Conservation (phyloP, 768 basidiomycete species). For the Termitomyces sp. region DNA sequence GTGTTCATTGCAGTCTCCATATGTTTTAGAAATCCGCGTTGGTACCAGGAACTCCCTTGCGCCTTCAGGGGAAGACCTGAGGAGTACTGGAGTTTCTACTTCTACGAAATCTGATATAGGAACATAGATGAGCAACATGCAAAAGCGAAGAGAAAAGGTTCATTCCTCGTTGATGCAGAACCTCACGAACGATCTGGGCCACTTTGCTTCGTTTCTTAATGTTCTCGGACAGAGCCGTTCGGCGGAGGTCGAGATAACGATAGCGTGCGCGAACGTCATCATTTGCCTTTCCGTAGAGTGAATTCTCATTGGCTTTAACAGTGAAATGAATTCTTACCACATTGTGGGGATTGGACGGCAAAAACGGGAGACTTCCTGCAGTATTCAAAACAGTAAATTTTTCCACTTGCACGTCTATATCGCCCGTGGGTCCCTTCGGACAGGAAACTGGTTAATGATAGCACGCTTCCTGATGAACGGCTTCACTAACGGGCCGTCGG, state of each 20-base stretch:
- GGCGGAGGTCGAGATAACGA: slow-evolving; percentile 86
- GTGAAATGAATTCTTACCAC: slow-evolving; percentile 46
- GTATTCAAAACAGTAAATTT: slow-evolving; percentile 75
- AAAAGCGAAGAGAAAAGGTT: slow-evolving; percentile 6
- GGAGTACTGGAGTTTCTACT: slow-evolving; percentile 88
- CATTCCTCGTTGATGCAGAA: slow-evolving; percentile 69
- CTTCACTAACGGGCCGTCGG: slow-evolving; percentile 49
- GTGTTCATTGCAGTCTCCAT: slow-evolving; percentile 13
- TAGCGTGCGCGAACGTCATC: slow-evolving; percentile 83
- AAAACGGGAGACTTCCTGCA: slow-evolving; percentile 76
- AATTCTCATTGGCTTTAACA: neutral
- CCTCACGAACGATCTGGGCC: slow-evolving; percentile 69
- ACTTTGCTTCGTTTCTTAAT: slow-evolving; percentile 78
- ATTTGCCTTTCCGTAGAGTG: slow-evolving; percentile 51
- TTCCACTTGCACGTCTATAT: slow-evolving; percentile 77
- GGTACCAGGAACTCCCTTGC: slow-evolving; percentile 93
- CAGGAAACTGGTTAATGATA: slow-evolving; percentile 9
- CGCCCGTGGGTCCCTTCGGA: slow-evolving; percentile 56
- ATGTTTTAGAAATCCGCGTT: slow-evolving; percentile 44
- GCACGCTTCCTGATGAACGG: slow-evolving; percentile 13
- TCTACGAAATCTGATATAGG: slow-evolving; percentile 74
- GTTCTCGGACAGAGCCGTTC: slow-evolving; percentile 68
- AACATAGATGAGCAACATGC: slow-evolving; percentile 4
- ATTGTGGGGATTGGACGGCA: slow-evolving; percentile 71
- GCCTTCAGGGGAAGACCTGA: slow-evolving; percentile 91